Evolutionary conservation across 305 asterid genomes (phyloP).

Genomic region (Ilex paraguariensis): DNA sequence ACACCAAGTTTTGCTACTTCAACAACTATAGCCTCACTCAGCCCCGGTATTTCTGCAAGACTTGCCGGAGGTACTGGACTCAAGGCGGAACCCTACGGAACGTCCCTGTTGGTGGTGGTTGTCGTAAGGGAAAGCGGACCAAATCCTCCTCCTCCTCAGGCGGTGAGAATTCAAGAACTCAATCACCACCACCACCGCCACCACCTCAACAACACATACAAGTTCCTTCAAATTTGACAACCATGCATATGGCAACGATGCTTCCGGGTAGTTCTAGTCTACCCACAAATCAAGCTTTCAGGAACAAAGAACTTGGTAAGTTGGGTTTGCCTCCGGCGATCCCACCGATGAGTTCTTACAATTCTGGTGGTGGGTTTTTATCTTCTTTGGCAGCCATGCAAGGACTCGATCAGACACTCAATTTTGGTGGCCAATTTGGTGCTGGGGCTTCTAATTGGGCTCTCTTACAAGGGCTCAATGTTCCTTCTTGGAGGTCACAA

Average conservation of each 20-base stretch:
- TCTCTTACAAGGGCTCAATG: slow-evolving; percentile 28
- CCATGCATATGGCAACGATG: background rate
- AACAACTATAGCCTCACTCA: slow-evolving; percentile 67
- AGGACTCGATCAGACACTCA: slow-evolving; percentile 15
- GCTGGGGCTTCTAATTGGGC: slow-evolving; percentile 13
- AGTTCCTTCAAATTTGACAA: too few species aligned
- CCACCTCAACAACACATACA: background rate
- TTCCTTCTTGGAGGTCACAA: slow-evolving; percentile 11
- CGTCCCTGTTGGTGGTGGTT: slow-evolving; percentile 71
- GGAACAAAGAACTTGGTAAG: too few species aligned
- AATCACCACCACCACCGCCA: slow-evolving; percentile 1
- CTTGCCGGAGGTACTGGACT: slow-evolving; percentile 76
- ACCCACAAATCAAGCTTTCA: background rate
- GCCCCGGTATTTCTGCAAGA: slow-evolving; percentile 63
- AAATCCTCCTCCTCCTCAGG: slow-evolving; percentile 11
- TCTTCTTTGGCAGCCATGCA: slow-evolving; percentile 36
- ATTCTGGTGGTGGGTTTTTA: slow-evolving; percentile 24
- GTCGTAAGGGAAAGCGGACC: slow-evolving; percentile 33
- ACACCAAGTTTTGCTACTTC: slow-evolving; percentile 69
- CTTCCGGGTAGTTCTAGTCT: slow-evolving; percentile 1
- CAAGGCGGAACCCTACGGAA: slow-evolving; percentile 64
- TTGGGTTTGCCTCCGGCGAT: slow-evolving; percentile 11
- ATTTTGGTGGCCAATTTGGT: slow-evolving; percentile 6
- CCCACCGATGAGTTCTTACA: slow-evolving; percentile 11
- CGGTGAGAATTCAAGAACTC: slow-evolving; percentile 22